Base-by-base conservation (phyloP, 441 rosid genomes). In the Adansonia madagascariensis region DNA sequence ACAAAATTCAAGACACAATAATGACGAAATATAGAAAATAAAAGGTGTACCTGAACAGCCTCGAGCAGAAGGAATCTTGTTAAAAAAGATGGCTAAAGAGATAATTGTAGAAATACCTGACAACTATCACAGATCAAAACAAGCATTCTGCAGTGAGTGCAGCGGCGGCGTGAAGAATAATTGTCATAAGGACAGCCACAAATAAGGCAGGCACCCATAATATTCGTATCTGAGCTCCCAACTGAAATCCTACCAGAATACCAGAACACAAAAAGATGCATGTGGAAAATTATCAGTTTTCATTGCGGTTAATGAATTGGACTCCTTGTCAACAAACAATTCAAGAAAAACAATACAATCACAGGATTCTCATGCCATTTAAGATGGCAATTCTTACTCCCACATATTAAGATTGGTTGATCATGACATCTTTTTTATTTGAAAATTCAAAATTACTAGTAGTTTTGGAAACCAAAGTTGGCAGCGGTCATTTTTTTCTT, bases 71-170 rank as follows among this genome's bases (percentile, higher is more conserved):
- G 39, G 46, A 53, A 71, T n/a, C 74, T n/a, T 50, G 20, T 35
- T 12, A 17, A 17, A 50, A 52, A 10, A 71, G 74, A 71, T 52
- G 15, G 73, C 41, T 27, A 49, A 74, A 46, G 59, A 62, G 69
- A 52, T 10, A 43, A 15, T 2, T 4, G 11, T 61, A 39, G 77
- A 57, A 66, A 62, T 81, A 95, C 99, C 92, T 20, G 91, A 70
- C 97, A 95, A 74, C 78, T 74, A 83, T 85, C 85, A 84, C 98
- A 95, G 85, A 95, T 90, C 86, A 95, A 86, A 70, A 95, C 95
- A 82, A 95, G 99, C 94, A 93, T 95, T 77, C 97, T 85, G 84
- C 98, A 93, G 61, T 82, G 74, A 66, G 75, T 84, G 86, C 97
- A 93, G 78, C 97, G 88, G 80, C 91, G 87, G 67, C 97, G 94